Conservation (phyloP, 768 basidiomycete genomes). For the Strobilomyces echinocephalus region DNA sequence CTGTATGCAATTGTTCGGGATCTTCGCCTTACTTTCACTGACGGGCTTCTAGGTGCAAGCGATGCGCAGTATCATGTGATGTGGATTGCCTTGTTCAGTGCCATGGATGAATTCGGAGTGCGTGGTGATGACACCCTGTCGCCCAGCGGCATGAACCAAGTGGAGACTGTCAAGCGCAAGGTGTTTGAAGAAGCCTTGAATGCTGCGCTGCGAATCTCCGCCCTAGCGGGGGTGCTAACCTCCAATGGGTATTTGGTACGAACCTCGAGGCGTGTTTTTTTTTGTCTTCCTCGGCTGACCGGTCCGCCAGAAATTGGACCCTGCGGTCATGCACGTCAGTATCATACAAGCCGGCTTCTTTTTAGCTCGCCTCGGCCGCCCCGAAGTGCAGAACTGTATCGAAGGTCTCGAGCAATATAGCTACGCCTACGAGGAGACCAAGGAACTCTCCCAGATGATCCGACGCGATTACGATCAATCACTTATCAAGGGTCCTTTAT, state of each 20-base stretch:
- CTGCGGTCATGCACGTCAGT: conserved; percentile 85
- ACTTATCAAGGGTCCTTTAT: conserved; percentile 32
- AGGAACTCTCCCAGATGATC: conserved; percentile 70
- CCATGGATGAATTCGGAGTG: conserved; percentile 81
- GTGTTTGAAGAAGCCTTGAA: conserved; percentile 80
- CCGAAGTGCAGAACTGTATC: conserved; percentile 80
- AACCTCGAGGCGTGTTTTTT: conserved; percentile 6
- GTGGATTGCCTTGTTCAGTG: conserved; percentile 82
- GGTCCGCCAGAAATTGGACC: conserved; percentile 59
- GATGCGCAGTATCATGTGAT: conserved; percentile 89
- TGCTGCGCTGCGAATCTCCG: conserved; percentile 82
- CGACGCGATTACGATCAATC: conserved; percentile 44
- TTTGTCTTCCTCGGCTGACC: conserved; percentile 7
- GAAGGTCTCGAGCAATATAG: conserved; percentile 85
- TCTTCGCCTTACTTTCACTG: neutral
- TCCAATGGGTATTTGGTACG: conserved; percentile 82
- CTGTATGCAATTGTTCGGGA: conserved; percentile 35
- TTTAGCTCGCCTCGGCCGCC: conserved; percentile 76
- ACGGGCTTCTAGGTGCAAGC: conserved; percentile 52
- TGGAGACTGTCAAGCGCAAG: conserved; percentile 62
- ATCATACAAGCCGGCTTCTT: conserved; percentile 80
- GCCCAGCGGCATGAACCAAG: conserved; percentile 46
- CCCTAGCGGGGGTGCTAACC: conserved; percentile 80
- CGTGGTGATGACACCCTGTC: conserved; percentile 53
- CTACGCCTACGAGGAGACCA: conserved; percentile 81